Percentiles rank a stretch among this genome's conserved stretches.
Evolutionary conservation across 1,139 yeast species (phyloP).

Genomic region (Scheffersomyces titani): DNA sequence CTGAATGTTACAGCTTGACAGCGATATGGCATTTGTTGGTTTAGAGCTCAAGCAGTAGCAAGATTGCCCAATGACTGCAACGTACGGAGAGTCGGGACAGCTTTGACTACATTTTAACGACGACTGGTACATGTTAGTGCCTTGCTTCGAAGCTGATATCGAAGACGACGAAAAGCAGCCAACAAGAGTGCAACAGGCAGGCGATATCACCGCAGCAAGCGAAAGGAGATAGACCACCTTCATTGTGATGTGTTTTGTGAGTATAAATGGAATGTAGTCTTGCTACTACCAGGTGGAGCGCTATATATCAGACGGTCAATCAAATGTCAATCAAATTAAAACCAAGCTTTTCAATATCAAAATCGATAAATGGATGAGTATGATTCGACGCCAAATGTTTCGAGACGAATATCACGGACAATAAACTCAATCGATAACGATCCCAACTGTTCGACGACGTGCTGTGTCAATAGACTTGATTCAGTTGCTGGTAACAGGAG

Average conservation of each 20-base stretch:
- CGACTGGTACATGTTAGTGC: slow-evolving; percentile 49
- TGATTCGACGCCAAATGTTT: too few species aligned
- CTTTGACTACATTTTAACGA: slow-evolving; percentile 46
- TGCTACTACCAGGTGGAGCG: neutral
- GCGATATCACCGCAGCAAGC: neutral
- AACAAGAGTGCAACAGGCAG: slow-evolving; percentile 4
- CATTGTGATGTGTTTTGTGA: neutral
- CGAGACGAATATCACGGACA: too few species aligned
- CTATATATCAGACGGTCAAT: too few species aligned
- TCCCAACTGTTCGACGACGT: neutral
- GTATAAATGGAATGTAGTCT: neutral
- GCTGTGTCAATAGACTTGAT: neutral
- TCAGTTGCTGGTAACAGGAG: neutral
- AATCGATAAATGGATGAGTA: neutral
- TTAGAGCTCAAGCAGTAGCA: slow-evolving; percentile 66
- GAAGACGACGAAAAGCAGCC: slow-evolving; percentile 38
- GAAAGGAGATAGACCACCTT: neutral
- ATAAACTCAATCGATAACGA: neutral
- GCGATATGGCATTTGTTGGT: slow-evolving; percentile 39
- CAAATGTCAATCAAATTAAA: neutral
- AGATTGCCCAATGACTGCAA: slow-evolving; percentile 52
- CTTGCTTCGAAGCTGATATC: slow-evolving; percentile 27
- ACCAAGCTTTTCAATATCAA: neutral
- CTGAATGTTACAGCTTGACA: slow-evolving; percentile 39
- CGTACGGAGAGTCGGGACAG: slow-evolving; percentile 54